These are phyloP conservation scores for Aspergillus sp. DNA, from an alignment of 2,329 filamentous ascomycete genomes.

Conservation along the genomic window DNA sequence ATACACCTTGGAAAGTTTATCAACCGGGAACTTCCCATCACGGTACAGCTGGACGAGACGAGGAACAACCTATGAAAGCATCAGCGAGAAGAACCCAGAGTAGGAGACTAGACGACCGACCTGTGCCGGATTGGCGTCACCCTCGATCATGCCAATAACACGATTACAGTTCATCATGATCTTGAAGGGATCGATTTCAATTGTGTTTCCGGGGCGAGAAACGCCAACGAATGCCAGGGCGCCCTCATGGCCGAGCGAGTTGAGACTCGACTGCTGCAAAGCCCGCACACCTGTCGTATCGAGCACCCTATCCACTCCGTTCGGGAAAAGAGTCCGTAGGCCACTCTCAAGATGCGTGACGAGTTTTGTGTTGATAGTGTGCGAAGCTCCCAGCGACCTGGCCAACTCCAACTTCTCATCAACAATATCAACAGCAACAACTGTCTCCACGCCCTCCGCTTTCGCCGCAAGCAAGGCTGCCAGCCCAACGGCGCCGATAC, in stretches of 20 bases:
- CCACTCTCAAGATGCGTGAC: constrained; percentile 17
- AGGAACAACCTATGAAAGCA: constrained; percentile 19
- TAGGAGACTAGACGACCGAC: constrained; percentile 1
- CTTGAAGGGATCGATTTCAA: constrained; percentile 17
- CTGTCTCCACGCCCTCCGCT: constrained; percentile 35
- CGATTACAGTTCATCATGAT: constrained; percentile 21
- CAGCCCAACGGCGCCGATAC: constrained; percentile 42
- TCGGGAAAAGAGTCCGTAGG: constrained; percentile 17
- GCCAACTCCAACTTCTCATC: constrained; percentile 40
- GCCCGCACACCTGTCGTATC: constrained; percentile 23
- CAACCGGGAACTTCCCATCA: constrained; percentile 25
- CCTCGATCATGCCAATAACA: constrained; percentile 25
- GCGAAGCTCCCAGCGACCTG: constrained; percentile 39
- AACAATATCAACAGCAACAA: constrained; percentile 47
- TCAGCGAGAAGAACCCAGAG: constrained; percentile 5
- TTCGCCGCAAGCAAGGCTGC: constrained; percentile 46
- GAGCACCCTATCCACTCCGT: constrained; percentile 19
- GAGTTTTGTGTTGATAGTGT: constrained; percentile 8
- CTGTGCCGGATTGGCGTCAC: constrained; percentile 18
- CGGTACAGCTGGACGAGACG: constrained; percentile 22
- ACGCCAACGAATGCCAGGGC: constrained; percentile 26
- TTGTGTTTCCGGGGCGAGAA: constrained; percentile 14
- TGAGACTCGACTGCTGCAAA: constrained; percentile 22
- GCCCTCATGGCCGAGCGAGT: constrained; percentile 21
- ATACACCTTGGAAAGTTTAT: constrained; percentile 24